Evolutionary conservation across 2,329 filamentous ascomycete genomes (phyloP).

Genomic region (Colletotrichum cereale): DNA sequence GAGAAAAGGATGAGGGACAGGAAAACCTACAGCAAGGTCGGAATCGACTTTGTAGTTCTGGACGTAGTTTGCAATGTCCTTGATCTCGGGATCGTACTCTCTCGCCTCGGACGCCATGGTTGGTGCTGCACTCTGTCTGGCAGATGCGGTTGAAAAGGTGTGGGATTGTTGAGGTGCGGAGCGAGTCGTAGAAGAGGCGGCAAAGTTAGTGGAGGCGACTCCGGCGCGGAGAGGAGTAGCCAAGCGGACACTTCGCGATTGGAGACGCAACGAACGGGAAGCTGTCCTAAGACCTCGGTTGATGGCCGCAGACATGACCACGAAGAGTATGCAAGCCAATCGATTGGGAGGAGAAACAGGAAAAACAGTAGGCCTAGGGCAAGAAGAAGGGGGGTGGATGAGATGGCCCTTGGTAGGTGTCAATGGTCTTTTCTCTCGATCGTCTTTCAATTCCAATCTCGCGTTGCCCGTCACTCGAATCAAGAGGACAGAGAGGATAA

Average conservation of each 20-base stretch:
- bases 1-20: conserved; percentile 41
- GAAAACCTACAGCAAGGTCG: conserved; percentile 83
- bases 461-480: conserved; percentile 2
- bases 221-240: conserved; percentile 52
- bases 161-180: conserved; percentile 52
- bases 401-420: conserved; percentile 11
- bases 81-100: conserved; percentile 91
- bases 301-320: conserved; percentile 63
- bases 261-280: conserved; percentile 65
- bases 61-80: conserved; percentile 94
- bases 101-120: conserved; percentile 63
- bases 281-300: conserved; percentile 67
- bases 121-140: conserved; percentile 62
- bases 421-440: conserved; percentile 15
- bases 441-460: not conserved
- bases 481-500: not conserved
- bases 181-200: conserved; percentile 47
- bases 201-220: conserved; percentile 51
- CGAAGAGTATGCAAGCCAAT: conserved; percentile 33
- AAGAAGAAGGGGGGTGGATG: not conserved
- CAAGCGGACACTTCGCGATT: conserved; percentile 54
- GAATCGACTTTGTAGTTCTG: conserved; percentile 93
- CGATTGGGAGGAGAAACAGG: conserved; percentile 16
- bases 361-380: not conserved
- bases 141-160: conserved; percentile 64